Base-by-base conservation (phyloP, 768 basidiomycete species). In the Auricularia auricula-judae region DNA sequence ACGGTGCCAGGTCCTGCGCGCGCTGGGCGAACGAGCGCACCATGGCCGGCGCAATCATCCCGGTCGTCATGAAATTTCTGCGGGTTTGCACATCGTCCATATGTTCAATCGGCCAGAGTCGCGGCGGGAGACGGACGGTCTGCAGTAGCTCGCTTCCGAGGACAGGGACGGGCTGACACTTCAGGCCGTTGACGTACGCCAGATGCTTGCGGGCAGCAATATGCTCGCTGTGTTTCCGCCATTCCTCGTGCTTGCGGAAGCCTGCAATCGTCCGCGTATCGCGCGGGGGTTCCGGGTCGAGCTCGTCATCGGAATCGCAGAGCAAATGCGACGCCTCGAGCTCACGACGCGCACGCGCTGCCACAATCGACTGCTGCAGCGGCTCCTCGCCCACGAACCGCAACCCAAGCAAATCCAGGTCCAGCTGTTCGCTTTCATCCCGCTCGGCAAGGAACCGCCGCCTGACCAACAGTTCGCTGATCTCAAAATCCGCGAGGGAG, bases 391-490 rank as follows among this genome's bases (percentile, higher is more conserved):
- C 74, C 11, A 87, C 76, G 68, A 95, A 88, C 3, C 74, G 79
- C 39, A 93, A 72, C 10, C 87, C 85, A 29, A 91, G 77, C 21
- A 86, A 68, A 51, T 84, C 83, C n/a, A 91, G 74, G 67, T 88
- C 82, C 44, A 86, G 67, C 8, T 21, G 16, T 72, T 61, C 1
- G 61, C 64, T 71, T 67, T 89, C 83, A 73, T 82, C 70, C 70
- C 84, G 75, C 39, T 76, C 70, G 14, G 82, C 80, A 11, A 94
- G 72, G 35, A 97, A 75, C 59, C 85, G 80, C 36, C 91, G 86
- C 12, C 97, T 84, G 42, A 96, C 74, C 36, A 98, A 82, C 68
- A 99, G 73, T 65, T 98, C 89, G 81, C 95, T 83, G 83, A 97
- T 83, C 77, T 93, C 80, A 74, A 86, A 86, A 75, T 91, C 84